phyloP scores from a whole-genome alignment of 331 rosid genomes.

The Quercus tomentella region DNA sequence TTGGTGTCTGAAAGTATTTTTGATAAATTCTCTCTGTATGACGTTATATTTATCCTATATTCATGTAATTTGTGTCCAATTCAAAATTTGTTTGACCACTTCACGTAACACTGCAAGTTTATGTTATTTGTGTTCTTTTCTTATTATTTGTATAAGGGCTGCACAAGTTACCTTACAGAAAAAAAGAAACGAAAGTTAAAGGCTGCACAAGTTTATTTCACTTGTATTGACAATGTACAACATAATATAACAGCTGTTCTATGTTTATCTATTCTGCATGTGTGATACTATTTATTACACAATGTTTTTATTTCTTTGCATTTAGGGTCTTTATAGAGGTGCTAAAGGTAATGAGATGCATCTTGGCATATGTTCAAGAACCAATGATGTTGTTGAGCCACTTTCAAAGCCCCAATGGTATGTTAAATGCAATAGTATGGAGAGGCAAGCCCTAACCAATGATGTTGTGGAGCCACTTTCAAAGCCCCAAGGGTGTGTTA shows the following conservation, averaged over 20 bases:
- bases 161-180: too few relatives aligned
- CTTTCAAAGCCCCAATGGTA: slow-evolving; percentile 96
- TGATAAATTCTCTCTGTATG: not conserved
- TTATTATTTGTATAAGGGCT: not conserved
- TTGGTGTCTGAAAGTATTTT: too few relatives aligned
- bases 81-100: not conserved
- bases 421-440: slow-evolving; percentile 66
- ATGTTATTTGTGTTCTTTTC: not conserved
- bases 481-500: slow-evolving; percentile 94
- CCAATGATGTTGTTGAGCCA: slow-evolving; percentile 93
- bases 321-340: slow-evolving; percentile 81
- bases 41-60: not conserved
- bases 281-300: not conserved
- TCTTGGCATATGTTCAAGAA: slow-evolving; percentile 91
- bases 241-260: not conserved
- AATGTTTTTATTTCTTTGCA: not conserved
- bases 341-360: slow-evolving; percentile 90
- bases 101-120: not conserved
- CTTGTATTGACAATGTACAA: not conserved
- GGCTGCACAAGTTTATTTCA: too few relatives aligned
- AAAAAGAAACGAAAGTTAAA: too few relatives aligned
- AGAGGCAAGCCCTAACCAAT: slow-evolving; percentile 75
- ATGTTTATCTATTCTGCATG: not conserved
- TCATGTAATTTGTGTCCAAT: not conserved
- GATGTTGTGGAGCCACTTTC: slow-evolving; percentile 95